These are phyloP conservation scores for Aspergillus sp. DNA, from an alignment of 2,329 filamentous ascomycete genomes.

Conservation along the genomic window DNA sequence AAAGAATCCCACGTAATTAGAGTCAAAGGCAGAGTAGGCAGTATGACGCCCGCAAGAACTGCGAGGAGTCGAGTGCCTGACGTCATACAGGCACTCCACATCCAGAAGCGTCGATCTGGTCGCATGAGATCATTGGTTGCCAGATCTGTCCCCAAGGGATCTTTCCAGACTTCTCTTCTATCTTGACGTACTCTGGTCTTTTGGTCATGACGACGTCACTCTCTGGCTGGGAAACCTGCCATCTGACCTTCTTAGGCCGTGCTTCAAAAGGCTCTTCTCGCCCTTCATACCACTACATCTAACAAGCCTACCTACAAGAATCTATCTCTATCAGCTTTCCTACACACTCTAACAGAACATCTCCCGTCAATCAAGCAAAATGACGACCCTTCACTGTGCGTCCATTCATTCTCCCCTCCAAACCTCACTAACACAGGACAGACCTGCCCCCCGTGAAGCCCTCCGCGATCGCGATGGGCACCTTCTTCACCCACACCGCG, in stretches of 20 bases:
- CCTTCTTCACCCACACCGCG: constrained; percentile 89
- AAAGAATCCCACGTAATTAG: background rate
- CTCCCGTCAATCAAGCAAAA: constrained; percentile 34
- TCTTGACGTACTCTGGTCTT: constrained; percentile 2
- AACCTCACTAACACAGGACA: constrained; percentile 24
- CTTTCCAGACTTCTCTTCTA: background rate
- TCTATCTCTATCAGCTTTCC: background rate
- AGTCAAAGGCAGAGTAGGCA: background rate
- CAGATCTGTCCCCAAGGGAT: background rate
- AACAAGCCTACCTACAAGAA: background rate
- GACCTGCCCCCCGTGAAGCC: constrained; percentile 87
- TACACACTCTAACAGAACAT: background rate
- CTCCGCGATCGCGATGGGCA: constrained; percentile 94
- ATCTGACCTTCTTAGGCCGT: constrained; percentile 1
- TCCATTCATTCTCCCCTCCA: constrained; percentile 9
- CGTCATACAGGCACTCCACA: background rate
- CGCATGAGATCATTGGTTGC: constrained; percentile 1
- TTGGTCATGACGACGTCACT: constrained; percentile 12
- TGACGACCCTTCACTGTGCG: constrained; percentile 61
- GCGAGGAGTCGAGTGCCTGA: background rate
- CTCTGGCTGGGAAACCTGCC: background rate
- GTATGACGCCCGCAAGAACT: background rate
- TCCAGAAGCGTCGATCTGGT: background rate
- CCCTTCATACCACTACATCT: too few species aligned
- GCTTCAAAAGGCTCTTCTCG: too few species aligned